Evolutionary conservation across 306 rosid species (phyloP).

Genomic region (Fagus crenata): DNA sequence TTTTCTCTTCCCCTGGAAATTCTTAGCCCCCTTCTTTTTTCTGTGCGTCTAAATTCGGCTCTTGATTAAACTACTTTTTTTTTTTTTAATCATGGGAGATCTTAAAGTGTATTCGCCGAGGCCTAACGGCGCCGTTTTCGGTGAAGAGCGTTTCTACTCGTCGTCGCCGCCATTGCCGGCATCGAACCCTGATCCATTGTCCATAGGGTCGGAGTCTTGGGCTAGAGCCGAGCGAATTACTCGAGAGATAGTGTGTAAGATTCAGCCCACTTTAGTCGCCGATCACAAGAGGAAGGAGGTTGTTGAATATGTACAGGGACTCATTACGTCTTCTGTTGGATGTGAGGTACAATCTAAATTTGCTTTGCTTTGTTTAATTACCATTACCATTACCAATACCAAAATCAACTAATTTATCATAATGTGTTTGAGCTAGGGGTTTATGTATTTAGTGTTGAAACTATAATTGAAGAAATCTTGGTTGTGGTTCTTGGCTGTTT

Average conservation of each 20-base stretch:
- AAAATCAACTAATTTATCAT: background rate
- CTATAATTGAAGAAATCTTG: background rate
- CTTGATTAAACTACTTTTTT: background rate
- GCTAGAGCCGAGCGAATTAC: constrained; percentile 27
- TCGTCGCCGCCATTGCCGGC: constrained; percentile 25
- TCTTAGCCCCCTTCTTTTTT: too few relatives aligned
- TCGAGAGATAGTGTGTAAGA: constrained; percentile 21
- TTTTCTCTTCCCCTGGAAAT: too few relatives aligned
- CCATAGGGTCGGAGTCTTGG: constrained; percentile 32
- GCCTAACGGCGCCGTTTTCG: constrained; percentile 4
- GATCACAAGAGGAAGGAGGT: constrained; percentile 40
- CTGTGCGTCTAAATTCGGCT: background rate
- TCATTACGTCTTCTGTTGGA: constrained; percentile 24
- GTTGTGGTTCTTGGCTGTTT: background rate
- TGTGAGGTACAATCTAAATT: constrained; percentile 33
- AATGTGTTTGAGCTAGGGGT: background rate
- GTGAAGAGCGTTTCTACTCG: constrained; percentile 3
- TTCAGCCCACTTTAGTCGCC: constrained; percentile 43
- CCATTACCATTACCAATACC: too few relatives aligned
- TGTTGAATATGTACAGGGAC: constrained; percentile 34
- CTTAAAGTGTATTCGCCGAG: constrained; percentile 10
- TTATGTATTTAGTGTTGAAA: background rate
- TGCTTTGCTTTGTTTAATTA: background rate
- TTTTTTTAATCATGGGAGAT: constrained; percentile 18
- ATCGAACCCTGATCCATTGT: constrained; percentile 16